Evolutionary conservation across 2,329 filamentous ascomycete genomes (phyloP).

Genomic region (Huntiella omanensis): DNA sequence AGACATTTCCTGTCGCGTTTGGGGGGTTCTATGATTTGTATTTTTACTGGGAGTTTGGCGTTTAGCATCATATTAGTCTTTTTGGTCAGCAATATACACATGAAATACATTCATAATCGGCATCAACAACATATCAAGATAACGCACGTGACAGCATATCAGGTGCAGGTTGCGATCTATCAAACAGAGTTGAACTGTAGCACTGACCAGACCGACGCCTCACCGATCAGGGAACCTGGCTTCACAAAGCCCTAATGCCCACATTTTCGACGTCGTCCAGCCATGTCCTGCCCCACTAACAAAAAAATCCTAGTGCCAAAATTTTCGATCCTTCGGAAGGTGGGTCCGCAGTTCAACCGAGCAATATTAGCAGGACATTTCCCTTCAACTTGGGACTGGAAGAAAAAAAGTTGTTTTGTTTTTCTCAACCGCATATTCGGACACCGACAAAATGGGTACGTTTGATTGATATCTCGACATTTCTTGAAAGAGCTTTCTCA

Average conservation of each 20-base stretch:
- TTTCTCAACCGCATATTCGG: slow-evolving; percentile 10
- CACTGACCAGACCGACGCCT: not conserved
- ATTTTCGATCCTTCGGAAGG: not conserved
- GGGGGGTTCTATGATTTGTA: no score
- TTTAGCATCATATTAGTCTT: no score
- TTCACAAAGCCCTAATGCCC: slow-evolving; percentile 9
- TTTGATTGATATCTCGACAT: slow-evolving; percentile 9
- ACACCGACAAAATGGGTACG: slow-evolving; percentile 12
- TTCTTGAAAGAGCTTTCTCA: slow-evolving; percentile 15
- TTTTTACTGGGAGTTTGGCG: no score
- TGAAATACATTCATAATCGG: no score
- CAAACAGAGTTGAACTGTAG: not conserved
- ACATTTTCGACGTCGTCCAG: slow-evolving; percentile 4
- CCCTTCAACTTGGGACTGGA: not conserved
- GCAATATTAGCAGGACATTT: slow-evolving; percentile 1
- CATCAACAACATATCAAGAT: no score
- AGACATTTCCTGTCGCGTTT: no score
- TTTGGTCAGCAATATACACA: no score
- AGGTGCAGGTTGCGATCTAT: not conserved
- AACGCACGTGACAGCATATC: not conserved
- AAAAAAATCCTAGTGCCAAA: slow-evolving; percentile 3
- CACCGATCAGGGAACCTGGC: not conserved
- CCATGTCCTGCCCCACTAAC: not conserved
- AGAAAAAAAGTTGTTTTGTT: slow-evolving; percentile 1
- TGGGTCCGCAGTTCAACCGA: not conserved